Evolutionary conservation across 1,284 basidiomycete genomes (phyloP), one percentile per base, ranked within the genome.

Genomic region (Cerioporus squamosus): DNA sequence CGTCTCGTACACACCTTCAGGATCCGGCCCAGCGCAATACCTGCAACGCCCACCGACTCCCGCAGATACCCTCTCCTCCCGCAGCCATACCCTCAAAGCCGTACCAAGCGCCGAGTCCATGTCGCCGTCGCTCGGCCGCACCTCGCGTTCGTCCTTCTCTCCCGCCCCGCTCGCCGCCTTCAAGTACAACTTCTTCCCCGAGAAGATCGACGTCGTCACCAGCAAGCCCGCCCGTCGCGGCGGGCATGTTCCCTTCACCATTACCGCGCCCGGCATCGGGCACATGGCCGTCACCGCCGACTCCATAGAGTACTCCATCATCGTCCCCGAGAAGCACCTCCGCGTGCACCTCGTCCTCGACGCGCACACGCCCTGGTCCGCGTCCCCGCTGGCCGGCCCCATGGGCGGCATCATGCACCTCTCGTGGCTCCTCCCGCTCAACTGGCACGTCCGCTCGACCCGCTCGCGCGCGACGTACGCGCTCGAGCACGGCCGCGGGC

Each of bases 371-470:
- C 52, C 65, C 18, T 70, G 69, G 69, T 64, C 62, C 7, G n/a
- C 44, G 8, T 24, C 52, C 15, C 51, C 59, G 5, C 55, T 66
- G 20, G 36, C 47, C 0, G 67, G 68, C 2, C 69, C 69, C 22
- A 69, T 70, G 69, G 68, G 69, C 52, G 50, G 60, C 33, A 33
- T 67, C 26, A 49, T 57, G 17, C 57, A 46, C 24, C 44, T 70
- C 36, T 67, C 69, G 0, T 46, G 47, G 14, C 48, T 65, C 24
- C 62, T 69, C 22, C 69, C 69, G 12, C 59, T 70, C 24, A 69
- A 69, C 55, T 70, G 69, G 68, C 66, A 68, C 53, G 66, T 69
- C 26, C 61, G 62, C 44, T 64, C 66, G 17, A 62, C 59, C 18
- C 53, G 59, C 14, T 68, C 66, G 56, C 40, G 52, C 39, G 66